Base-by-base conservation (phyloP, 1,139 yeast species). In the Zygoascus sp. region DNA sequence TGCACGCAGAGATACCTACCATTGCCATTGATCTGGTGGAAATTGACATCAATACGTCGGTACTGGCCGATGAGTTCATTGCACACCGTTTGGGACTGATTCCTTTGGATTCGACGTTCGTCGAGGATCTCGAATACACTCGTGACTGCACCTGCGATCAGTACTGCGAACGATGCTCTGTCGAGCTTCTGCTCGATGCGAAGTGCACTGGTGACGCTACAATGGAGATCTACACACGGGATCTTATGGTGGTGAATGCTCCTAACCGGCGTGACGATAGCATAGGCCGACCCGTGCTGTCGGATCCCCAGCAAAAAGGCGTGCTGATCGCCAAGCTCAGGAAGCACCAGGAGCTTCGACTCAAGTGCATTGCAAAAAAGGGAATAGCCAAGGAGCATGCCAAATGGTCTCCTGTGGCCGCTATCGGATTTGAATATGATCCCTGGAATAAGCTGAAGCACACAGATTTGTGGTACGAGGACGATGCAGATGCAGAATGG, bases 341-440 rank as follows among this genome's bases (percentile, higher is more conserved):
- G 66, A 87, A 85, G 63, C 95, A 90, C 63, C 99, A 92, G 70
- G 97, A 92, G 64, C 74, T 92, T 58, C 77, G 85, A 57, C 70
- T 92, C 52, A 82, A 85, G 54, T 92, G 99, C 69, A 85, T 92
- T 54, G 98, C 99, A 47, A 92, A 94, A 67, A 92, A 92, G 71
- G 98, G 99, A 39, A 92, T 94, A 52, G 90, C 97, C 39, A 92
- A 94, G 66, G 99, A 92, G 65, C 99, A 92, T 63, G 97, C 98
- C 45, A 92, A 92, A 63, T 92, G 98, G 98, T 83, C 95, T 5
- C 97, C 98, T 1, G 86, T 95, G 58, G 78, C 97, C 0, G 98
- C 98, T n/a, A 77, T 94, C 48, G 97, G 95, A 20, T 92, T 92
- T 61, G 99, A 92, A 68, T 92, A 92, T 62, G 99, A 92, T 63